Evolutionary conservation across 140 eudicot species (phyloP).

Genomic region (Oenanthe javanica): DNA sequence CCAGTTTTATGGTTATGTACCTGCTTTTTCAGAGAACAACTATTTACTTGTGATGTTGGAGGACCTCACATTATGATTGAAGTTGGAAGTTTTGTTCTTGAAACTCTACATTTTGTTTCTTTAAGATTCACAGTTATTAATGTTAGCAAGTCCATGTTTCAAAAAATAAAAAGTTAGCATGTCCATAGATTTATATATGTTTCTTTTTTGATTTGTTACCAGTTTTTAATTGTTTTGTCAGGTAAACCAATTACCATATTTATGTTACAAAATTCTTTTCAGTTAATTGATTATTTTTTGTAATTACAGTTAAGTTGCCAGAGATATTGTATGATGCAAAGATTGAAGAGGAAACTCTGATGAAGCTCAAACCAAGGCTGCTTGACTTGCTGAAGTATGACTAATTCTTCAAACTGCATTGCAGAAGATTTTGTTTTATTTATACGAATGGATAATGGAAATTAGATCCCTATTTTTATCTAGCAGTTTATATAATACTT

Average conservation of each 20-base stretch:
- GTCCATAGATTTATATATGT: too few relatives aligned
- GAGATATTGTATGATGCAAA: constrained; percentile 24
- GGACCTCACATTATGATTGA: not conserved
- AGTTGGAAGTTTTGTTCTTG: not conserved
- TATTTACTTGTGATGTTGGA: not conserved
- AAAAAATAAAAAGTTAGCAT: too few relatives aligned
- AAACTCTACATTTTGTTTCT: not conserved
- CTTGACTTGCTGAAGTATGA: constrained; percentile 37
- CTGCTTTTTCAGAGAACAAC: not conserved
- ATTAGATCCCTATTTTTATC: too few relatives aligned
- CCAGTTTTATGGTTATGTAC: not conserved
- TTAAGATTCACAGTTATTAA: too few relatives aligned
- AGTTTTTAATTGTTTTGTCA: too few relatives aligned
- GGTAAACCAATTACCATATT: too few relatives aligned
- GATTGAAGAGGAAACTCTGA: constrained; percentile 29
- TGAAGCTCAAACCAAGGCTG: constrained; percentile 23
- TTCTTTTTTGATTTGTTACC: too few relatives aligned
- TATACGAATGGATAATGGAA: too few relatives aligned
- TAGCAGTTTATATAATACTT: too few relatives aligned
- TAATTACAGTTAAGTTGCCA: constrained; percentile 42
- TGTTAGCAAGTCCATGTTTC: too few relatives aligned
- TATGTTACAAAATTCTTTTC: not conserved
- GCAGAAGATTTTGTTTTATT: too few relatives aligned
- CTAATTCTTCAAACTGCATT: not conserved
- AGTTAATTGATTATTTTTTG: not conserved